These are phyloP conservation scores for Voacanga thouarsii DNA, from an alignment of 257 asterid species.

Conservation along the genomic window DNA sequence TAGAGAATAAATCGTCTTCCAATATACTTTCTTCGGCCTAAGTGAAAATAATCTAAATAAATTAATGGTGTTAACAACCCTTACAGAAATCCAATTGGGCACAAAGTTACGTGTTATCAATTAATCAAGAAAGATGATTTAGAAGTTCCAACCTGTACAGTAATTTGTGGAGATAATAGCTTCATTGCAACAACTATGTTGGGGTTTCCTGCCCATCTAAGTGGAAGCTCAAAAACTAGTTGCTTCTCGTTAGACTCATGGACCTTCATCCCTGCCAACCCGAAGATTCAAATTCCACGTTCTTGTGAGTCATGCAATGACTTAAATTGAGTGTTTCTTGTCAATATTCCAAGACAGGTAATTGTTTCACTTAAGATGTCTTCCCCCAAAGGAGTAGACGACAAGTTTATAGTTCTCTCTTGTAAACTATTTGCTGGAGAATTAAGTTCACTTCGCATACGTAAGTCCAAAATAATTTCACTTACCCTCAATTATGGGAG, in stretches of 20 bases:
- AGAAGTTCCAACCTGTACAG: constrained; percentile 51
- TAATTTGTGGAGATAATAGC: constrained; percentile 35
- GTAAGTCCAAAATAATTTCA: background rate
- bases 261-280: constrained; percentile 60
- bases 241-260: constrained; percentile 64
- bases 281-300: background rate
- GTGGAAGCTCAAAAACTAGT: constrained; percentile 58
- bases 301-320: background rate
- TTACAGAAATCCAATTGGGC: background rate
- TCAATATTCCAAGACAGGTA: background rate
- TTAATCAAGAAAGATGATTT: background rate
- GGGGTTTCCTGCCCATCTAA: constrained; percentile 82
- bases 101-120: no score
- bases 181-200: constrained; percentile 46
- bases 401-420: background rate
- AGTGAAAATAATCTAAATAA: background rate
- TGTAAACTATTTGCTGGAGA: background rate
- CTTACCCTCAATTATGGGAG: constrained; percentile 69
- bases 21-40: background rate
- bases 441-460: constrained; percentile 8
- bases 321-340: background rate
- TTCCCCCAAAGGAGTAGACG: background rate
- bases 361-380: background rate
- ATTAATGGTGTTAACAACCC: background rate
- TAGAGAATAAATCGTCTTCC: background rate